A percentile compares a stretch with the other conserved stretches of the same genome.
Conservation (phyloP, 345 rosid species). For the Hypericum perforatum region DNA sequence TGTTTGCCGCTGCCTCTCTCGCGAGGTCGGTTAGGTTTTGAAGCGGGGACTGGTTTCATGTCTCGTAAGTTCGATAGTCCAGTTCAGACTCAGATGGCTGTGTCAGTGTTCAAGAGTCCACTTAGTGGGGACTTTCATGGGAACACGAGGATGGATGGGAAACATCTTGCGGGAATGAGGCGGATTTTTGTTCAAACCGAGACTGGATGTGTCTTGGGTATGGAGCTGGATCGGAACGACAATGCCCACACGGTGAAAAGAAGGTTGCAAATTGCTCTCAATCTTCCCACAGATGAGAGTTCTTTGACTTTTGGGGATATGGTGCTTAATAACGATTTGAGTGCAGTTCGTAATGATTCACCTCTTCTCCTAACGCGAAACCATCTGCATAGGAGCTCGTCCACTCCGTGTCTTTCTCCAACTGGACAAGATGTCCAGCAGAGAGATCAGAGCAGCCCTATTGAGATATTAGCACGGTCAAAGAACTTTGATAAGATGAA, state of each 20-base stretch:
- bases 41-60: slow-evolving; percentile 50
- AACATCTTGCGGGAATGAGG: slow-evolving; percentile 64
- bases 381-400: slow-evolving; percentile 76
- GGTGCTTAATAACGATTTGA: slow-evolving; percentile 79
- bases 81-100: slow-evolving; percentile 95
- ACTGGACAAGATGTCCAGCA: slow-evolving; percentile 70
- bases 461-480: slow-evolving; percentile 77
- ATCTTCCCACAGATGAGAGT: slow-evolving; percentile 73
- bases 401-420: slow-evolving; percentile 97
- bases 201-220: slow-evolving; percentile 92
- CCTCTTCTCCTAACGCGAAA: slow-evolving; percentile 81
- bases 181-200: slow-evolving; percentile 92
- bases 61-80: slow-evolving; percentile 86
- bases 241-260: slow-evolving; percentile 88
- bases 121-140: slow-evolving; percentile 54
- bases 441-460: slow-evolving; percentile 73
- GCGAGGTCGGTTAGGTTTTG: slow-evolving; percentile 21
- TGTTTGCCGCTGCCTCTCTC: slow-evolving; percentile 25
- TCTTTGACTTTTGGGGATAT: slow-evolving; percentile 75
- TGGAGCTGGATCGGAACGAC: slow-evolving; percentile 94
- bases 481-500: slow-evolving; percentile 38
- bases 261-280: slow-evolving; percentile 86
- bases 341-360: slow-evolving; percentile 77
- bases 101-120: slow-evolving; percentile 68
- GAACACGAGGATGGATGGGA: slow-evolving; percentile 50